Percentiles rank a stretch among this genome's conserved stretches.
Conservation (phyloP, 768 basidiomycete species). For the Leccinellum albellum region DNA sequence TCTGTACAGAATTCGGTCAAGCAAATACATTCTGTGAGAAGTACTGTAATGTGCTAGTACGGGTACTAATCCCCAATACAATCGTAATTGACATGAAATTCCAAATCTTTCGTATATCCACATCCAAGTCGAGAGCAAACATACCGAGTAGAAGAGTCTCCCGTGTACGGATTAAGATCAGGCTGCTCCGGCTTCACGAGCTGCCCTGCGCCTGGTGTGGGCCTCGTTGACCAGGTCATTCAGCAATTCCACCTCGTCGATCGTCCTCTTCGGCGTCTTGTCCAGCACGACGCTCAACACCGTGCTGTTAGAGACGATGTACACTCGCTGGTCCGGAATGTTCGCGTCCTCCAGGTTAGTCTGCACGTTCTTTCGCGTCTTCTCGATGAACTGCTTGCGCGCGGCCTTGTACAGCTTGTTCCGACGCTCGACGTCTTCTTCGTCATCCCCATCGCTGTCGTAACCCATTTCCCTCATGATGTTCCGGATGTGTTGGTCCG, state of each 20-base stretch:
- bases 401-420: slow-evolving; percentile 9
- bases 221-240: slow-evolving; percentile 14
- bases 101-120: no score
- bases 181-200: neutral
- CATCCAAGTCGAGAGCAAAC: no score
- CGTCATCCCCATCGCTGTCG: slow-evolving; percentile 17
- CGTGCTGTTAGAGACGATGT: slow-evolving; percentile 22
- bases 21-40: no score
- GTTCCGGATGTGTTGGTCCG: slow-evolving; percentile 21
- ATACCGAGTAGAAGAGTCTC: no score
- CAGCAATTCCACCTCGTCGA: slow-evolving; percentile 24
- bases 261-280: slow-evolving; percentile 15
- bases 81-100: no score
- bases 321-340: slow-evolving; percentile 25
- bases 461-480: slow-evolving; percentile 18
- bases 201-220: slow-evolving; percentile 1
- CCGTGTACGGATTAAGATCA: neutral
- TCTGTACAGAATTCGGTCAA: no score
- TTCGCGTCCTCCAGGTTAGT: slow-evolving; percentile 20
- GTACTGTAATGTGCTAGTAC: no score
- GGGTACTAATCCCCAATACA: no score
- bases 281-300: slow-evolving; percentile 18
- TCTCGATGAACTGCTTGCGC: slow-evolving; percentile 14
- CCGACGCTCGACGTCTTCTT: slow-evolving; percentile 9
- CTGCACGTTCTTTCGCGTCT: slow-evolving; percentile 16